Percentiles rank a stretch among this genome's conserved stretches.
Conservation (phyloP, 75 land plant species). For the Picea sitchensis region DNA sequence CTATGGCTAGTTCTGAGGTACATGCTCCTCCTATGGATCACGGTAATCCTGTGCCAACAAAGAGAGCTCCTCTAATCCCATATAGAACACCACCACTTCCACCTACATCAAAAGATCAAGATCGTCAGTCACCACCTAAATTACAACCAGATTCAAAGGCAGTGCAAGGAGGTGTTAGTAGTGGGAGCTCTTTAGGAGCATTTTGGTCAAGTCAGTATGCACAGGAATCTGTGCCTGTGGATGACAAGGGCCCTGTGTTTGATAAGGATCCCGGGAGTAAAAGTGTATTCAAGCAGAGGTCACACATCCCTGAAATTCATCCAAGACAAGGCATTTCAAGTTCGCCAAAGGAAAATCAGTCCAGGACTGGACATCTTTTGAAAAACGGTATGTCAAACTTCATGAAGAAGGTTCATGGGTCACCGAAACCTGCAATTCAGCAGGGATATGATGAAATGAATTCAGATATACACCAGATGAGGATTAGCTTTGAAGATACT, state of each 20-base stretch:
- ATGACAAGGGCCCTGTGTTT: constrained; percentile 33
- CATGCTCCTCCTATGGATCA: too few relatives aligned
- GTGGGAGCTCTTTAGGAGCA: constrained; percentile 48
- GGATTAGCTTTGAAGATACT: constrained; percentile 27
- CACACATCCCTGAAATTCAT: constrained; percentile 17
- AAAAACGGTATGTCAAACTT: constrained; percentile 16
- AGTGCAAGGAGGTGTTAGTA: constrained; percentile 14
- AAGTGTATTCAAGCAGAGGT: constrained; percentile 18
- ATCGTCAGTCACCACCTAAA: constrained; percentile 19
- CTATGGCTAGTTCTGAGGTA: too few relatives aligned
- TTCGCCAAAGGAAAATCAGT: constrained; percentile 25
- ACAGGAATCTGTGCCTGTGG: constrained; percentile 28
- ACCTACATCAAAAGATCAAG: constrained; percentile 40
- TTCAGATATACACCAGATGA: constrained; percentile 37
- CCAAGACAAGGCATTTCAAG: neutral
- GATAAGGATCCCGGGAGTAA: constrained; percentile 37
- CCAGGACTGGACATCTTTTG: constrained; percentile 7
- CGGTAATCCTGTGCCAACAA: constrained; percentile 19
- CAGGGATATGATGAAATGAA: constrained; percentile 23
- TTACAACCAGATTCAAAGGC: constrained; percentile 13
- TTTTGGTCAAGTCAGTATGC: constrained; percentile 97
- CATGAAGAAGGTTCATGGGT: constrained; percentile 12
- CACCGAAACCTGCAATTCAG: constrained; percentile 15
- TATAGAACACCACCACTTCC: constrained; percentile 73
- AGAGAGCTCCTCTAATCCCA: constrained; percentile 38